Conservation (phyloP, 441 rosid genomes). For the Biscutella laevigata region DNA sequence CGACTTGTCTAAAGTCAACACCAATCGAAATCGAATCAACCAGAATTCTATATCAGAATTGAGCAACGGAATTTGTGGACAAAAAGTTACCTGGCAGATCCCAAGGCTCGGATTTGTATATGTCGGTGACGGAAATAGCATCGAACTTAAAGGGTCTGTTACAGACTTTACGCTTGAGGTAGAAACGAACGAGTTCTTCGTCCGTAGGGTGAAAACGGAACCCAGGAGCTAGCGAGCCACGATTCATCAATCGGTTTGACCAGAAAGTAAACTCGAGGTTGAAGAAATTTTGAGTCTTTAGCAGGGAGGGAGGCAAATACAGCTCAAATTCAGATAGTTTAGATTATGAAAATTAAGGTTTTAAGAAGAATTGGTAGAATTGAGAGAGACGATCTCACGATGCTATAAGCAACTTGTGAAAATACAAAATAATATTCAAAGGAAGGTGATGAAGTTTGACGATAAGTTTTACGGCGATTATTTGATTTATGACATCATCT, state of each 20-base stretch:
- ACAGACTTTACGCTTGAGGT: constrained; percentile 72
- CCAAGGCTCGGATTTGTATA: constrained; percentile 95
- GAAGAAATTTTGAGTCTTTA: too few relatives aligned
- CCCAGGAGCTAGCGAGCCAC: constrained; percentile 74
- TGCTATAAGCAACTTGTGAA: constrained; percentile 23
- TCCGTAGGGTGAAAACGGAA: constrained; percentile 95
- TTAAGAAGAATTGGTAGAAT: constrained; percentile 14
- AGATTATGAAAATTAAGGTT: constrained; percentile 20
- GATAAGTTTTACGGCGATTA: background rate
- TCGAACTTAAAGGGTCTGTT: constrained; percentile 63
- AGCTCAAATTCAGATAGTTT: too few relatives aligned
- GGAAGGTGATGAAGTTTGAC: too few relatives aligned
- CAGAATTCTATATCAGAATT: background rate
- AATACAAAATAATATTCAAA: too few relatives aligned
- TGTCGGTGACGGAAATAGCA: constrained; percentile 65
- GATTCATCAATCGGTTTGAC: constrained; percentile 40
- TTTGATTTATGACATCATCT: background rate
- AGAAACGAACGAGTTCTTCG: constrained; percentile 82
- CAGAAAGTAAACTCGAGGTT: background rate
- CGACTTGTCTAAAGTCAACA: constrained; percentile 45
- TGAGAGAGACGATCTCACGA: constrained; percentile 18
- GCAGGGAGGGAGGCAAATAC: too few relatives aligned
- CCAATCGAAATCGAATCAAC: constrained; percentile 6
- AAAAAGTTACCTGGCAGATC: constrained; percentile 67
- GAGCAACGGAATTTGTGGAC: background rate